These are phyloP conservation scores for Pseudogymnoascus sp. DNA, from an alignment of 2,329 filamentous ascomycete genomes.

Conservation along the genomic window DNA sequence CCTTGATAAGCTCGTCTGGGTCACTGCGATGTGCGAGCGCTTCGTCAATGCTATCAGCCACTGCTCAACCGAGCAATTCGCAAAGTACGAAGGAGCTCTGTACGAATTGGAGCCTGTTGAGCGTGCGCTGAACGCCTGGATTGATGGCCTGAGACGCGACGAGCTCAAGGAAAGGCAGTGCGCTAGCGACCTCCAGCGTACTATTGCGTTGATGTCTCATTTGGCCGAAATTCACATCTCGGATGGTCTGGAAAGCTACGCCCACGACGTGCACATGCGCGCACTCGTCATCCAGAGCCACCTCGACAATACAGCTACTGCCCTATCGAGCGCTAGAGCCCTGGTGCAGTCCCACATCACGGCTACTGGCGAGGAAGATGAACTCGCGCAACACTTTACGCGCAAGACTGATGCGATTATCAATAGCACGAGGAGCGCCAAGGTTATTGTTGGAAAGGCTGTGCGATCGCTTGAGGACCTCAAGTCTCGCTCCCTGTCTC, in stretches of 20 bases:
- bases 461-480: constrained; percentile 71
- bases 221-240: constrained; percentile 73
- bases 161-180: constrained; percentile 81
- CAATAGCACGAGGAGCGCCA: constrained; percentile 69
- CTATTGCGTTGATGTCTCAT: constrained; percentile 80
- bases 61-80: constrained; percentile 72
- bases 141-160: constrained; percentile 74
- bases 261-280: constrained; percentile 72
- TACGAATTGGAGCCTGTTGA: constrained; percentile 91
- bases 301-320: constrained; percentile 67
- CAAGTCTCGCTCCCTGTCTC: constrained; percentile 63
- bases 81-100: constrained; percentile 67
- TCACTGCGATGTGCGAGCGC: constrained; percentile 73
- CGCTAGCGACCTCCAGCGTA: constrained; percentile 71
- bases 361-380: constrained; percentile 51
- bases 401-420: constrained; percentile 66
- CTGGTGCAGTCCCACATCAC: constrained; percentile 62
- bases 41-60: constrained; percentile 74
- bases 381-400: constrained; percentile 57
- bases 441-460: constrained; percentile 74
- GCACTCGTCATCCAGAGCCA: constrained; percentile 70
- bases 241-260: constrained; percentile 61
- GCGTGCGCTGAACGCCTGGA: constrained; percentile 77
- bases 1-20: constrained; percentile 77
- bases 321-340: constrained; percentile 53